Conservation (phyloP, 1,139 yeast species). For the Dujonia santamariae region DNA sequence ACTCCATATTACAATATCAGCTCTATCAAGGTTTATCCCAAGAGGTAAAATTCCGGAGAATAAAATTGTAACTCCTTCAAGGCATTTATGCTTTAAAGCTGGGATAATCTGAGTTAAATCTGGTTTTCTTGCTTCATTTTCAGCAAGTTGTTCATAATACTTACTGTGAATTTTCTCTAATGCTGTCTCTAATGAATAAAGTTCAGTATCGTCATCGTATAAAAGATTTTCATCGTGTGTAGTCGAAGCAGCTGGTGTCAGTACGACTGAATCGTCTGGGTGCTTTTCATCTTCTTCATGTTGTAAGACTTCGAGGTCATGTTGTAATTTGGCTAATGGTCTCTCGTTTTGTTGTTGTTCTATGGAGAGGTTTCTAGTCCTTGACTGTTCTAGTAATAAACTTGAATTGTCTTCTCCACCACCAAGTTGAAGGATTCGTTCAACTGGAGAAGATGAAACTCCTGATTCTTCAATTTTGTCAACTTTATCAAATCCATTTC, state of each 20-base stretch:
- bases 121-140: slow-evolving; percentile 31
- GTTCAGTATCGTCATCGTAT: slow-evolving; percentile 79
- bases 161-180: slow-evolving; percentile 60
- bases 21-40: slow-evolving; percentile 64
- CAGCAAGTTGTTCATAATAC: slow-evolving; percentile 54
- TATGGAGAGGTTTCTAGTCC: slow-evolving; percentile 53
- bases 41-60: slow-evolving; percentile 87
- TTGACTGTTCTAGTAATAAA: slow-evolving; percentile 50
- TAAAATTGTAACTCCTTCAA: slow-evolving; percentile 66
- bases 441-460: slow-evolving; percentile 43
- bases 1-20: slow-evolving; percentile 91
- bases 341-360: slow-evolving; percentile 71
- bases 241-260: slow-evolving; percentile 27
- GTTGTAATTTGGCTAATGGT: slow-evolving; percentile 81
- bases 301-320: slow-evolving; percentile 60
- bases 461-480: slow-evolving; percentile 14
- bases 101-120: slow-evolving; percentile 72
- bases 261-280: slow-evolving; percentile 4
- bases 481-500: slow-evolving; percentile 12
- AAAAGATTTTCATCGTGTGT: slow-evolving; percentile 56
- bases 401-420: slow-evolving; percentile 48
- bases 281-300: slow-evolving; percentile 23
- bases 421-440: slow-evolving; percentile 45
- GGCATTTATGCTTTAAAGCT: slow-evolving; percentile 60
- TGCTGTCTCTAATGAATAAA: slow-evolving; percentile 60